Base-by-base conservation (phyloP, 2,329 filamentous ascomycete genomes). In the Calonectria pauciramosa region DNA sequence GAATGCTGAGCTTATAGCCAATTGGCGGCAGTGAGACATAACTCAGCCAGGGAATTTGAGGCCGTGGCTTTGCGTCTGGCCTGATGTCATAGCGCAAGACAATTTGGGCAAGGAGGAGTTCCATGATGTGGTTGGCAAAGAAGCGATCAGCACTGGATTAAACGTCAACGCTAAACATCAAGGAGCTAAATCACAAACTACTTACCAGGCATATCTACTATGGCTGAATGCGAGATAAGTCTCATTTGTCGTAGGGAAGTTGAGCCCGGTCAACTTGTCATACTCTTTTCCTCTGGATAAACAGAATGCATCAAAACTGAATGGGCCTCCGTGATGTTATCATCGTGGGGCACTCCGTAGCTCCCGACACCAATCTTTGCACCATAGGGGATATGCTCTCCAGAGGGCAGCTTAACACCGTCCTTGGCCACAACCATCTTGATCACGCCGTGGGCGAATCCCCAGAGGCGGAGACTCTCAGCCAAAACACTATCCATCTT, bases 351-450 rank as follows among this genome's bases (percentile, higher is more conserved):
- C 11, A 65, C 60, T 16, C 60, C 60, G n/a, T 49, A 49, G 9
- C 60, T 65, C 26, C 60, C 60, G 36, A 64, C 26, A 10, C 60
- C 60, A 47, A 65, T 65, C 38, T 65, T 65, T 14, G 60, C 60
- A 2, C 60, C 60, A 32, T 49, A 49, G 8, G 26, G 41, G 8
- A 65, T 65, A 3, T 49, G 60, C 36, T 49, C 38, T 30, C 60
- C 60, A 13, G 60, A 49, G 18, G 60, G 60, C 23, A 65, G 38
- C 41, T 44, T 34, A 8, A 65, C 38, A 49, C 60, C 26, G 2
- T 65, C 60, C 26, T 65, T 65, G 26, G 60, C 60, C 10, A 65
- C 60, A 13, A 65, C 26, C 2, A 49, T 26, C 38, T 49, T 65
- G 38, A 34, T 64, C 8, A 64, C 60, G 16, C 38, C 36, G 38